Percentiles rank a stretch among this genome's conserved stretches.
Conservation (phyloP, 1,284 basidiomycete species). For the Leccinum pseudoinsigne region DNA sequence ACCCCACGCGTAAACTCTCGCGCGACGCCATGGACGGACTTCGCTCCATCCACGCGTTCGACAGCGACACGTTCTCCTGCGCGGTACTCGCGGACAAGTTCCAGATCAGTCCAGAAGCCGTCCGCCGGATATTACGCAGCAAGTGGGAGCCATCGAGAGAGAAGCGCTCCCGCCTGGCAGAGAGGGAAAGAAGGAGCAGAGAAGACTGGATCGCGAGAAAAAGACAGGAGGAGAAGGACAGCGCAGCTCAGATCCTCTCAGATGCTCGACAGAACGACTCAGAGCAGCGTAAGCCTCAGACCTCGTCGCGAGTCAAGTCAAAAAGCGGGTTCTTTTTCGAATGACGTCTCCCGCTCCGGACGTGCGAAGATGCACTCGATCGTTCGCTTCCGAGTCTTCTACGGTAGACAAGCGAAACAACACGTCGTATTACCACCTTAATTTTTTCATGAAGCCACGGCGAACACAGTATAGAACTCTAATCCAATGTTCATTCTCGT, state of each 20-base stretch:
- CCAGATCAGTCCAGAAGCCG: constrained; percentile 84
- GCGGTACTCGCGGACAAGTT: constrained; percentile 77
- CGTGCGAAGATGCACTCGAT: neutral
- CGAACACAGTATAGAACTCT: constrained; percentile 7
- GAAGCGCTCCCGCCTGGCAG: constrained; percentile 52
- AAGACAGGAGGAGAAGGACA: constrained; percentile 44
- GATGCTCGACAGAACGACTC: constrained; percentile 22
- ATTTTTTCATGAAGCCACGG: neutral
- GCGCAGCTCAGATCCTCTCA: constrained; percentile 31
- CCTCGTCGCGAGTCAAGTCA: constrained; percentile 27
- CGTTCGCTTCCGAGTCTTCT: neutral
- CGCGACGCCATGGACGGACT: constrained; percentile 89
- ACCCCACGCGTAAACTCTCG: constrained; percentile 85
- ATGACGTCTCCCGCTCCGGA: constrained; percentile 26
- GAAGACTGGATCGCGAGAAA: constrained; percentile 42
- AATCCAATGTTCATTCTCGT: constrained; percentile 15
- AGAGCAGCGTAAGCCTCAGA: constrained; percentile 15
- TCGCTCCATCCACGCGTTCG: constrained; percentile 67
- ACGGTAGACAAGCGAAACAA: constrained; percentile 5
- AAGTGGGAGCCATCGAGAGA: constrained; percentile 71
- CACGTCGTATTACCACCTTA: constrained; percentile 10
- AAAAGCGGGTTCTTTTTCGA: constrained; percentile 44
- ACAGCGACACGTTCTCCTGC: constrained; percentile 71
- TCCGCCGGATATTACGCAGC: constrained; percentile 81
- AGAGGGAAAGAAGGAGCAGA: constrained; percentile 55